Base-by-base conservation (phyloP, 2,329 filamentous ascomycete genomes). In the Botryotinia convoluta region DNA sequence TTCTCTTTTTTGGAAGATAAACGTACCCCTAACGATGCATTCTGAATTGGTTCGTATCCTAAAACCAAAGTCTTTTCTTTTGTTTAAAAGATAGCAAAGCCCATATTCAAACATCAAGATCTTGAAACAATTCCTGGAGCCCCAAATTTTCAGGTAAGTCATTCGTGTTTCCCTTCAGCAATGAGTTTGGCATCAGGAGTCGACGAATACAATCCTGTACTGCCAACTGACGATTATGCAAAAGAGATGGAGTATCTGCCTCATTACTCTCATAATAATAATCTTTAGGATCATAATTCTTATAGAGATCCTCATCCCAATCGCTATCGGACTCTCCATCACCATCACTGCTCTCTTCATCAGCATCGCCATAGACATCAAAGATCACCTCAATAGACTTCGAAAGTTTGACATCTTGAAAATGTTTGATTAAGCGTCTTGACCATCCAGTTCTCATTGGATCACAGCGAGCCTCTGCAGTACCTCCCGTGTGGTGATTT, bases 31-130 rank as follows among this genome's bases (percentile, higher is more conserved):
- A n/a, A 16, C 22, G 14, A 39, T 42, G 7, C 7, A 6, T 42
- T 29, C 14, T 39, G 10, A 4, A 29, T 62, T 39, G 1, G 10
- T n/a, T 29, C 12, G 7, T 1, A 1, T 42, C 37, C 14, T 4
- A 7, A 12, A 29, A 5, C 35, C 8, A n/a, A 18, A 42, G 6
- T 39, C 2, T 10, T 9, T 8, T 1, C 1, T 7, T 1, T 22
- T 26, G 22, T 60, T 4, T 1, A 26, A 39, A n/a, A n/a, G n/a
- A n/a, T n/a, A n/a, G n/a, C n/a, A n/a, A n/a, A n/a, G n/a, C n/a
- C 35, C 20, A 3, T 8, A 3, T 16, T 61, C 32, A 61, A 16
- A 4, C 5, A 3, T n/a, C 59, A n/a, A 26, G 6, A 61, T 61
- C 59, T n/a, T 22, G 10, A 61, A 39, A 61, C 20, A 61, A 39